phyloP scores from a whole-genome alignment of 208 protist species.

The Angomonas ambiguus region DNA sequence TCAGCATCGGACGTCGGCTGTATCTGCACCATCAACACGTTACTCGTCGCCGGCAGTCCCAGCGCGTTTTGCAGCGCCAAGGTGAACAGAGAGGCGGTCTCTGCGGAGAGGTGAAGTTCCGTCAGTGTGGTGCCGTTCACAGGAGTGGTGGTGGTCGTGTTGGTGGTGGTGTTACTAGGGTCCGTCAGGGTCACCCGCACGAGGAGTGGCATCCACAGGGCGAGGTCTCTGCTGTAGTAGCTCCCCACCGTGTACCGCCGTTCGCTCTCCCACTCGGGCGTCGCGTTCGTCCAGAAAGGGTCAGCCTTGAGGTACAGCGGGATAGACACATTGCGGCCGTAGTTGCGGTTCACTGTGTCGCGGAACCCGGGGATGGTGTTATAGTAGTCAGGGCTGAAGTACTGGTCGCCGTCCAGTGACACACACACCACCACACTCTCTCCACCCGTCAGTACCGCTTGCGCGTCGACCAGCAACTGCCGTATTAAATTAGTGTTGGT shows the following conservation, averaged over 20 bases:
- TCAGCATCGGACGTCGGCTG: slow-evolving; percentile 13
- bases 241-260: not conserved
- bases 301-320: not conserved
- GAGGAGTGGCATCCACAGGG: slow-evolving; percentile 8
- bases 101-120: slow-evolving; percentile 15
- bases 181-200: slow-evolving; percentile 15
- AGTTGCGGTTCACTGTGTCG: not conserved
- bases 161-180: not conserved
- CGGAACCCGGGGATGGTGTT: no score
- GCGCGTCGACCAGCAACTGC: not conserved
- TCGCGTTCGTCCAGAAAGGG: not conserved
- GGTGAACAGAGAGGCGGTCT: slow-evolving; percentile 18
- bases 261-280: not conserved
- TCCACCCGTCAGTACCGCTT: slow-evolving; percentile 3
- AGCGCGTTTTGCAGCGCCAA: slow-evolving; percentile 12
- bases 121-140: not conserved
- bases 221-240: slow-evolving; percentile 14
- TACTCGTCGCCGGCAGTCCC: slow-evolving; percentile 15
- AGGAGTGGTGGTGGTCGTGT: not conserved
- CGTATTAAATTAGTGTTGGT: slow-evolving; percentile 3
- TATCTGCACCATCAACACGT: slow-evolving; percentile 24
- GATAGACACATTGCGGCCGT: not conserved
- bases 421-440: slow-evolving; percentile 51
- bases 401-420: slow-evolving; percentile 52
- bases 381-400: slow-evolving; percentile 52